These are phyloP conservation scores for Diaporthe sp. DNA, from an alignment of 2,329 filamentous ascomycete genomes.

Conservation along the genomic window DNA sequence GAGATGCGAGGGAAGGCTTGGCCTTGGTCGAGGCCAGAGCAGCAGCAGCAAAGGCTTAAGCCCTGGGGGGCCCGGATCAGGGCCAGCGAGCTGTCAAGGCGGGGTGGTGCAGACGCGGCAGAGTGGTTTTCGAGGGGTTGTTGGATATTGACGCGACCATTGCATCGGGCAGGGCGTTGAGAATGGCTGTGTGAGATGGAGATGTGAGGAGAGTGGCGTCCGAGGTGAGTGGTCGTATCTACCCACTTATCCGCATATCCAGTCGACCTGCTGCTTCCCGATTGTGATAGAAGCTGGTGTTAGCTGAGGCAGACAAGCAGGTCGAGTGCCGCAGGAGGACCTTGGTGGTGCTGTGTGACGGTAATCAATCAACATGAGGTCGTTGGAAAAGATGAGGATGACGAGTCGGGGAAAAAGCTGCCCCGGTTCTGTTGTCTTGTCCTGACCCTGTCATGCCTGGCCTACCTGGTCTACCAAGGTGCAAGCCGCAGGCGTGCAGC, in stretches of 20 bases:
- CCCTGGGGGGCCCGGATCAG: constrained; percentile 25
- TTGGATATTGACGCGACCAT: constrained; percentile 29
- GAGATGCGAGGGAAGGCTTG: constrained; percentile 12
- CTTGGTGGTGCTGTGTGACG: constrained; percentile 4
- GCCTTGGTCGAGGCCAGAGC: constrained; percentile 23
- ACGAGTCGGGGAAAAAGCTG: constrained; percentile 23
- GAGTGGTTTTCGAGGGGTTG: constrained; percentile 3
- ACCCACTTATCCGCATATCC: not conserved
- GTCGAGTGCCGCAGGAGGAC: not conserved
- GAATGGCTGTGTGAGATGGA: not conserved
- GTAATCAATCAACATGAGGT: constrained; percentile 26
- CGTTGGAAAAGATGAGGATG: constrained; percentile 23
- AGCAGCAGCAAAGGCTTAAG: constrained; percentile 25
- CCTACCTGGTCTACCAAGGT: not conserved
- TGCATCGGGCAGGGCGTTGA: constrained; percentile 26
- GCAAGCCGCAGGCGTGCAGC: not conserved
- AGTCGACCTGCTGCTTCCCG: not conserved
- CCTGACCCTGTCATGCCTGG: not conserved
- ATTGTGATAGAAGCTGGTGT: not conserved
- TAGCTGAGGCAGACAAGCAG: not conserved
- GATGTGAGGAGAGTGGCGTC: not conserved
- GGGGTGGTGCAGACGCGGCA: constrained; percentile 21
- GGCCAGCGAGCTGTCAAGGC: constrained; percentile 29
- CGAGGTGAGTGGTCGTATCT: no score
- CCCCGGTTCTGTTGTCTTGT: constrained; percentile 14